Evolutionary conservation across 345 rosid genomes (phyloP).

Genomic region (Populus tremula): DNA sequence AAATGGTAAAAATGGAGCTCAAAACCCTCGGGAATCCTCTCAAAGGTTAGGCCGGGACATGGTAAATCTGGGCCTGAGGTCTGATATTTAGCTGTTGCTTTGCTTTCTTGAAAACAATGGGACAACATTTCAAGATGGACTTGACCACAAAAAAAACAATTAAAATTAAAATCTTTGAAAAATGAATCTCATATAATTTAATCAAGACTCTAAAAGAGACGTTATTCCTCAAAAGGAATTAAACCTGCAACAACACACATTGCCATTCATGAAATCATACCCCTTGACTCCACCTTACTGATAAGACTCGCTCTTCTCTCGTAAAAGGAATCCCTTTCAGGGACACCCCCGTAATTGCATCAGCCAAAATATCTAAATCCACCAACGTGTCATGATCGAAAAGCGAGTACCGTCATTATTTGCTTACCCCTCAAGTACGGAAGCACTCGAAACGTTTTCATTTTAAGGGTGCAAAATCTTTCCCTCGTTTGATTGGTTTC

Average conservation of each 20-base stretch:
- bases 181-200: no score
- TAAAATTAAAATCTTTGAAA: no score
- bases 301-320: neutral
- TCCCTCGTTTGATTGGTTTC: slow-evolving; percentile 42
- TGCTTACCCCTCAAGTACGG: no score
- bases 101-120: slow-evolving; percentile 14
- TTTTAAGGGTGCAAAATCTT: slow-evolving; percentile 9
- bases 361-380: neutral
- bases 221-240: neutral
- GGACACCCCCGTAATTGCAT: neutral
- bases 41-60: no score
- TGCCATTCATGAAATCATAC: neutral
- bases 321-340: neutral
- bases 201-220: no score
- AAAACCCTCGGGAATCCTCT: neutral
- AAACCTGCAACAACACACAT: neutral
- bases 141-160: neutral
- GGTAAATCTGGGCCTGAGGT: neutral
- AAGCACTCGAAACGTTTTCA: neutral
- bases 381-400: neutral
- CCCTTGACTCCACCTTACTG: neutral
- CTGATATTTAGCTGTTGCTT: neutral
- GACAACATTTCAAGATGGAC: neutral
- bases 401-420: neutral
- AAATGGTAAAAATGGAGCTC: neutral